Base-by-base conservation (phyloP, 257 asterid genomes). In the Cynanchum wilfordii region DNA sequence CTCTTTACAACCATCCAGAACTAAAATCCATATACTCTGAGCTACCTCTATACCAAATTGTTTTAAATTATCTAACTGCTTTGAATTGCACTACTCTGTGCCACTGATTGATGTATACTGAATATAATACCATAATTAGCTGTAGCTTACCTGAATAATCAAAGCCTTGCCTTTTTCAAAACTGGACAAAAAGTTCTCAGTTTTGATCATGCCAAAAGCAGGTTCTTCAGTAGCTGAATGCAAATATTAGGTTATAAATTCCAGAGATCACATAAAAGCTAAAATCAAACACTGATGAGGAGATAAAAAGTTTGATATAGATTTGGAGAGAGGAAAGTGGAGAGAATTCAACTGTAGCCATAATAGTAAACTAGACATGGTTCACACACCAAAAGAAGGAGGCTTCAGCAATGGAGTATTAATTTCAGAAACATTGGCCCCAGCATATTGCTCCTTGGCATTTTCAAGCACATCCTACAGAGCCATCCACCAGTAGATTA, bases 381-480 rank as follows among this genome's bases (percentile, higher is more conserved):
- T 70, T 77, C 84, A 87, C 93, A 52, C 82, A 95, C 97, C 98
- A 81, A 84, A 84, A 59, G 84, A 79, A 81, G 84, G 68, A 70
- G 85, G 76, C 80, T 85, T 81, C 71, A 90, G 81, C 75, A 95
- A 74, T 66, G 96, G 96, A 67, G 81, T 85, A 68, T 78, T 84
- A 81, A 89, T 81, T 73, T 79, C 91, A 74, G 92, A 84, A 71
- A 83, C 56, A 74, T 80, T 84, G 69, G 81, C 84, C 73, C 84
- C 89, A 11, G 79, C 70, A 73, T 86, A 68, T 38, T 72, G 87
- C 80, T 80, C 88, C 77, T 81, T 82, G 67, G 75, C 81, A 77
- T 85, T 83, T 74, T 92, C 87, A 81, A 92, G 80, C 77, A 85
- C 82, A 69, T 87, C 84, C 99, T 95, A 78, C 82, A 83, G 75